A percentile compares a stretch with the other conserved stretches of the same genome.
Evolutionary conservation across 305 asterid genomes (phyloP).

Genomic region (Fraxinus latifolia): DNA sequence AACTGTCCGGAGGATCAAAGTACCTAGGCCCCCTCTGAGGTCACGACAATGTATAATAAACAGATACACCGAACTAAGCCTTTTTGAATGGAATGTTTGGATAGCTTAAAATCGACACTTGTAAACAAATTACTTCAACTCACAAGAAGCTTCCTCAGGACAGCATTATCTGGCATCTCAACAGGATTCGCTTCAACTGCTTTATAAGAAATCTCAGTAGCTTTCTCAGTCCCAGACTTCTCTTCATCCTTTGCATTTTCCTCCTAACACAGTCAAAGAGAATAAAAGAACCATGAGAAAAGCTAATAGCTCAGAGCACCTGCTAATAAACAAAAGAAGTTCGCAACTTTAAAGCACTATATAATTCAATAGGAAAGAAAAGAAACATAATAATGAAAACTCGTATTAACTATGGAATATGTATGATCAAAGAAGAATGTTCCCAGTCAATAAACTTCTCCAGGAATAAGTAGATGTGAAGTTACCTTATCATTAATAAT

Average conservation of each 20-base stretch:
- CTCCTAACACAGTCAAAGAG: slow-evolving; percentile 33
- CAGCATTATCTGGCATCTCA: slow-evolving; percentile 47
- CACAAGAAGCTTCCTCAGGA: slow-evolving; percentile 92
- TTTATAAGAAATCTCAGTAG: slow-evolving; percentile 32
- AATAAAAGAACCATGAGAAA: background rate
- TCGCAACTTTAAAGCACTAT: background rate
- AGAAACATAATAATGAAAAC: background rate
- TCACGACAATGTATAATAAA: slow-evolving; percentile 37
- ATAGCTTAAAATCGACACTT: slow-evolving; percentile 31
- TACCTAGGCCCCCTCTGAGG: slow-evolving; percentile 96
- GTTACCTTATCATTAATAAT: background rate
- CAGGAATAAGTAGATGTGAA: background rate
- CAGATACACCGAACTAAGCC: slow-evolving; percentile 22
- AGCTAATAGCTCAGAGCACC: slow-evolving; percentile 13
- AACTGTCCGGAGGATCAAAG: slow-evolving; percentile 93
- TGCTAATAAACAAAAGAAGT: background rate
- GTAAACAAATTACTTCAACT: slow-evolving; percentile 50
- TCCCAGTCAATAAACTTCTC: background rate
- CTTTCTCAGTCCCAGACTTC: slow-evolving; percentile 31
- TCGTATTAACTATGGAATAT: background rate
- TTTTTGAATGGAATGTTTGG: slow-evolving; percentile 23
- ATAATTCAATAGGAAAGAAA: background rate
- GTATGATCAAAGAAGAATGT: background rate
- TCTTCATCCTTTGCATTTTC: slow-evolving; percentile 45
- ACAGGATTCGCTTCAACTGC: slow-evolving; percentile 45